These are phyloP conservation scores for Mycena maculata DNA, from an alignment of 768 basidiomycete species.

Conservation along the genomic window DNA sequence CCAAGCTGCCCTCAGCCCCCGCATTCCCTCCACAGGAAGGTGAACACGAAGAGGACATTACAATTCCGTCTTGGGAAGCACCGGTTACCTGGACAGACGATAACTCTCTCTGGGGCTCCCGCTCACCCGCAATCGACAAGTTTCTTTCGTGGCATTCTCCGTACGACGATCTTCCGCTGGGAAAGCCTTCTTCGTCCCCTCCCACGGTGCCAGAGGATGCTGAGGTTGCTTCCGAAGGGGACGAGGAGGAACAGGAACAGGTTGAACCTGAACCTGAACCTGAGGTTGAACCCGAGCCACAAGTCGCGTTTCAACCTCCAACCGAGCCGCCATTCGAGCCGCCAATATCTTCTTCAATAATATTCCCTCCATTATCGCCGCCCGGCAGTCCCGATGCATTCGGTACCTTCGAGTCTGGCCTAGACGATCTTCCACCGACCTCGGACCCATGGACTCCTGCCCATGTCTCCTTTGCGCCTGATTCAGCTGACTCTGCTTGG, in stretches of 20 bases:
- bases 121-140: conserved; percentile 29
- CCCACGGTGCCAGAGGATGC: conserved; percentile 27
- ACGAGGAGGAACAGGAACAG: conserved; percentile 22
- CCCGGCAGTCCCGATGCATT: conserved; percentile 65
- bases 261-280: conserved; percentile 15
- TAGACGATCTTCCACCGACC: conserved; percentile 43
- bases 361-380: conserved; percentile 24
- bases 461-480: conserved; percentile 21
- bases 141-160: conserved; percentile 44
- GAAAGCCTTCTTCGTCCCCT: conserved; percentile 32
- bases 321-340: conserved; percentile 20
- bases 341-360: conserved; percentile 28
- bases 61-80: conserved; percentile 67
- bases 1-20: conserved; percentile 17
- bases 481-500: conserved; percentile 49
- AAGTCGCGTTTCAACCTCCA: conserved; percentile 24
- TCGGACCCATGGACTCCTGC: conserved; percentile 53
- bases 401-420: conserved; percentile 68
- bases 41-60: conserved; percentile 62
- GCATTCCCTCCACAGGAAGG: conserved; percentile 12
- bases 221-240: conserved; percentile 18
- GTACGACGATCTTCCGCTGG: conserved; percentile 55
- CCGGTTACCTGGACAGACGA: conserved; percentile 48
- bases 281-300: not conserved
- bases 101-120: conserved; percentile 31